Base-by-base conservation (phyloP, 768 basidiomycete genomes). In the Porphyrellus cyaneotinctus region DNA sequence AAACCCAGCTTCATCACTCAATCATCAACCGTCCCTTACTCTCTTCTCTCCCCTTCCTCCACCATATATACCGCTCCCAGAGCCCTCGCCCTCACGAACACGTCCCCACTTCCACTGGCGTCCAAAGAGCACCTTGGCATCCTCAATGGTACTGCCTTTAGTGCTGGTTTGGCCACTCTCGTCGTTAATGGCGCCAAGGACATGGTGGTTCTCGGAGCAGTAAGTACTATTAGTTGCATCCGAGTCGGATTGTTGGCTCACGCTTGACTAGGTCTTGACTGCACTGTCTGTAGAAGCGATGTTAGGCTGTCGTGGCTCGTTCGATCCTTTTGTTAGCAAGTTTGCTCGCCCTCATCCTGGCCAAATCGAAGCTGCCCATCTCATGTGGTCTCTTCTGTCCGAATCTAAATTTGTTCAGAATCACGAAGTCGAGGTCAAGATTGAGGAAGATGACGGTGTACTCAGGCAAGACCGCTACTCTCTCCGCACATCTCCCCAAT, bases 211-310 rank as follows among this genome's bases (percentile, higher is more conserved):
- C 74, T 88, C 18, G 75, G 86, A 13, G 57, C 67, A 2, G 69
- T 70, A 45, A 51, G 67, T 63, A 0, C 12, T 10, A 22, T 36
- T 24, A 2, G 2, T 41, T 1, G 1, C 2, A 18, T 33, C 5
- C 18, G 5, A 17, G 4, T 17, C 15, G 24, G 17, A 24, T 1
- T n/a, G 6, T 24, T 12, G 3, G 7, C 53, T 46, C 33, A 51
- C 17, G 12, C 17, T 18, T 3, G 1, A 23, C n/a, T 79, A 90
- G 75, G 78, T 86, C 7, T 79, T 83, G 60, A 93, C 91, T 0
- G 91, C 91, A 1, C 79, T 94, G 78, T 88, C 90, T 15, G 81
- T 85, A 6, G 91, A 94, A 65, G 91, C 90, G 7, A 79, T 93
- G 57, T 70, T 82, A 32, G 91, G 91, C 17, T 78, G 83, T 15